Evolutionary conservation across 208 protist genomes (phyloP), one percentile per base, ranked within the genome.

Genomic region (Acanthamoeba lenticulata): DNA sequence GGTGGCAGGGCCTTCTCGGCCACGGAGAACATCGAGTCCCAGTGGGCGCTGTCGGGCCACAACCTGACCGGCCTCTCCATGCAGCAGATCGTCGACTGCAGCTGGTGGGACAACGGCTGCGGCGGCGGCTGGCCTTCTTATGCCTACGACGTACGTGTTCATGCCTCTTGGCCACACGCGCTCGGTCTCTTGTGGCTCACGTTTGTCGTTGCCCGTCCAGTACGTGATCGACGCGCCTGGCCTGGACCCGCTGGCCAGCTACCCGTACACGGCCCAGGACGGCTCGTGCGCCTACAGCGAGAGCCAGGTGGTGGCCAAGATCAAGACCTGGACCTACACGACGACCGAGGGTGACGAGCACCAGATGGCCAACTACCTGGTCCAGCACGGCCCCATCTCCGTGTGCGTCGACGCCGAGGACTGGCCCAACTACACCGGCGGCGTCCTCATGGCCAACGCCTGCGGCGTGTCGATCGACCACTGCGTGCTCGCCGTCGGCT

Each of bases 71-170:
- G 42, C 19, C 96, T 99, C 29, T 99, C 98, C 21, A 98, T 99
- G 97, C 98, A 99, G 96, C 94, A 98, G 94, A 96, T 99, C 88
- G 98, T 99, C 52, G 97, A 98, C 36, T 99, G 99, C 95, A 98
- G 55, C 29, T 60, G 57, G 45, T n/a, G 72, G 1, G 77, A 99
- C 94, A 13, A 95, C 44, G 98, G 96, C 93, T 99, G 98, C 97
- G 96, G 97, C 92, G 98, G 98, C 57, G 98, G 98, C 45, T 65
- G 98, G 19, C 98, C 98, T 96, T 95, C 0, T 32, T 9, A 42
- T 4, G 67, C 67, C 34, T 77, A 77, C 67, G 67, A 77, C 0
- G 67, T 77, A 36, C 67, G 1, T 0, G 32, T 4, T 7, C 52
- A 11, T 60, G 11, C 15, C 15, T 11, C 52, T 60, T 21, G 21